Percentiles rank a stretch among this genome's conserved stretches.
phyloP scores from a whole-genome alignment of 139 green algal genomes.

The Volvox reticuliferus region DNA sequence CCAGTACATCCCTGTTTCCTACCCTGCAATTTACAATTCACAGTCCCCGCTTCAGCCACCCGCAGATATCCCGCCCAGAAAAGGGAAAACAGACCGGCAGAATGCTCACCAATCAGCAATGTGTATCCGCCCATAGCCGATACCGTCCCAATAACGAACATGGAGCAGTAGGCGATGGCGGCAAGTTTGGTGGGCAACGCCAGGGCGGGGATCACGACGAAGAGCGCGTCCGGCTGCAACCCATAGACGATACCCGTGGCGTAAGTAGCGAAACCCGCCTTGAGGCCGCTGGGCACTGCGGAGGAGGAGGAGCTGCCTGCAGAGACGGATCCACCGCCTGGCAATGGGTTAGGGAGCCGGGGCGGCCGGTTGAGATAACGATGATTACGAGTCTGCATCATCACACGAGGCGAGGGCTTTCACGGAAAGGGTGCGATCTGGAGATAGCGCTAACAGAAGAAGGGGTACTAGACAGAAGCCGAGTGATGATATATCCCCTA shows the following conservation, averaged over 20 bases:
- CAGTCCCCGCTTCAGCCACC: too few species aligned
- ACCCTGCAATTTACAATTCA: too few species aligned
- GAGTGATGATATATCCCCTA: too few species aligned
- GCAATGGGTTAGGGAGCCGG: background rate
- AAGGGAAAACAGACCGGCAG: too few species aligned
- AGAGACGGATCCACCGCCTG: constrained; percentile 40
- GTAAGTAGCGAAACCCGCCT: constrained; percentile 80
- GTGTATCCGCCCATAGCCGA: constrained; percentile 97
- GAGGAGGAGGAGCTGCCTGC: background rate
- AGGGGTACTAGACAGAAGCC: too few species aligned
- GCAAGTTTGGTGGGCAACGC: constrained; percentile 92
- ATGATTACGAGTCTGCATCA: too few species aligned
- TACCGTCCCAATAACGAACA: constrained; percentile 97
- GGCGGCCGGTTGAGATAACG: too few species aligned
- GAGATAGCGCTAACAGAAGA: too few species aligned
- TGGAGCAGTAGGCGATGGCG: constrained; percentile 89
- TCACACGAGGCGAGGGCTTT: too few species aligned
- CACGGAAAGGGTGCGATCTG: too few species aligned
- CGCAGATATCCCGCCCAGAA: too few species aligned
- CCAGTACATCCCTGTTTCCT: too few species aligned
- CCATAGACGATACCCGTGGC: constrained; percentile 97
- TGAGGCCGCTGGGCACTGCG: background rate
- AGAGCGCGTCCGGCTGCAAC: constrained; percentile 96
- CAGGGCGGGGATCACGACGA: constrained; percentile 96
- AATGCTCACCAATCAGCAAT: constrained; percentile 78